phyloP scores from a whole-genome alignment of 2,329 filamentous ascomycete species.

The Scytalidium sp. region DNA sequence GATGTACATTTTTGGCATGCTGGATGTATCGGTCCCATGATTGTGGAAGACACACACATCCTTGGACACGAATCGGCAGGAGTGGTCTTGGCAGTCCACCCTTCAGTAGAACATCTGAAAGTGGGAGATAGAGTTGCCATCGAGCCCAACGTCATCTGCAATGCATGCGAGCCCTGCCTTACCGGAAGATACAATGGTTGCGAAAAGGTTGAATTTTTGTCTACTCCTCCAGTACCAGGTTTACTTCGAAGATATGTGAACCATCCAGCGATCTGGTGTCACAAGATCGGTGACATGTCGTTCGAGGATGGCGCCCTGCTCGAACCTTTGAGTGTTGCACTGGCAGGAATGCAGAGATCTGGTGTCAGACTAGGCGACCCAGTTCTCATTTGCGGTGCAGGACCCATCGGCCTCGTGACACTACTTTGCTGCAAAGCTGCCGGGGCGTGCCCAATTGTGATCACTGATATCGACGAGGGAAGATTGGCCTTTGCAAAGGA shows the following conservation, averaged over 20 bases:
- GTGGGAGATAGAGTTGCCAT: slow-evolving; percentile 89
- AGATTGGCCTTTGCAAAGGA: slow-evolving; percentile 81
- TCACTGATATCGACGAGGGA: slow-evolving; percentile 91
- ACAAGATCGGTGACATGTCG: slow-evolving; percentile 90
- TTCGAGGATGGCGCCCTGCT: slow-evolving; percentile 89
- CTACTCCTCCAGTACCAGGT: slow-evolving; percentile 84
- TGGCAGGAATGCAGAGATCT: slow-evolving; percentile 84
- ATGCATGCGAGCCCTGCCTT: slow-evolving; percentile 84
- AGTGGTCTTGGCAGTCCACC: slow-evolving; percentile 75
- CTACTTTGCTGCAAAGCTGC: slow-evolving; percentile 81
- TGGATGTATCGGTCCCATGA: slow-evolving; percentile 94
- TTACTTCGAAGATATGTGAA: slow-evolving; percentile 90
- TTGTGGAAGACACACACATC: slow-evolving; percentile 84
- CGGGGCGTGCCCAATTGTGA: slow-evolving; percentile 85
- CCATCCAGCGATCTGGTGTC: slow-evolving; percentile 91
- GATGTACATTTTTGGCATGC: slow-evolving; percentile 98
- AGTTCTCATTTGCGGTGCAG: slow-evolving; percentile 86
- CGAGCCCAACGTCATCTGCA: slow-evolving; percentile 92
- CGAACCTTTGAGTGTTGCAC: slow-evolving; percentile 84
- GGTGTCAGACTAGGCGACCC: slow-evolving; percentile 80
- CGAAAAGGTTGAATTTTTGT: slow-evolving; percentile 80
- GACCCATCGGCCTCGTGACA: slow-evolving; percentile 89
- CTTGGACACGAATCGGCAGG: slow-evolving; percentile 93
- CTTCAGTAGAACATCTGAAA: slow-evolving; percentile 74
- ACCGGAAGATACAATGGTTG: slow-evolving; percentile 96